Conservation (phyloP, 2,329 filamentous ascomycete species). For the Aurifilum marmelostoma region DNA sequence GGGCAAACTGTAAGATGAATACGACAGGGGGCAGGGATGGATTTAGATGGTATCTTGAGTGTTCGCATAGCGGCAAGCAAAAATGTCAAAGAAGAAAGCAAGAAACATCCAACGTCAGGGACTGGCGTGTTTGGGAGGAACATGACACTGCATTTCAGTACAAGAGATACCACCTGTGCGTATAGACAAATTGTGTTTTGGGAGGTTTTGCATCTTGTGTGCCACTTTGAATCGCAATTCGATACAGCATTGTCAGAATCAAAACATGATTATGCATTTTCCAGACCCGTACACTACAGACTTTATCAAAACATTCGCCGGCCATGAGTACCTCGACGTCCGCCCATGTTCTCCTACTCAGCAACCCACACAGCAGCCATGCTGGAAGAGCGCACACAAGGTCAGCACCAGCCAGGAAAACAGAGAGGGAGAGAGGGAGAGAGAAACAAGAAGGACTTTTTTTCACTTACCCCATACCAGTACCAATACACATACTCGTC, state of each 20-base stretch:
- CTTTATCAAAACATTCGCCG: slow-evolving; percentile 4
- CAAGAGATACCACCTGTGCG: not conserved
- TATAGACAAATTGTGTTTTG: not conserved
- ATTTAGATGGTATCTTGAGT: not conserved
- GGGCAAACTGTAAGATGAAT: slow-evolving; percentile 17
- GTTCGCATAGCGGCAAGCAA: not conserved
- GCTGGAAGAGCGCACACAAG: slow-evolving; percentile 4
- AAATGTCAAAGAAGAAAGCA: not conserved
- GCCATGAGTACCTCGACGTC: not conserved
- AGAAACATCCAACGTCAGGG: not conserved
- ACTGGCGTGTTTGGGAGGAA: not conserved
- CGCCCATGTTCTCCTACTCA: slow-evolving; percentile 61
- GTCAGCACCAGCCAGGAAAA: not conserved
- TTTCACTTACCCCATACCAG: slow-evolving; percentile 74
- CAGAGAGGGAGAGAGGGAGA: not conserved
- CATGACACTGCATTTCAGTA: not conserved
- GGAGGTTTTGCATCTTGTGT: not conserved
- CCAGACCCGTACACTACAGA: not conserved
- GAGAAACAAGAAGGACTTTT: slow-evolving; percentile 6
- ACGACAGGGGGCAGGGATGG: not conserved
- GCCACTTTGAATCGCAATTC: not conserved
- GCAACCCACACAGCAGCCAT: slow-evolving; percentile 97
- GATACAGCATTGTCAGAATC: not conserved
- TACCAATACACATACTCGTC: slow-evolving; percentile 95
- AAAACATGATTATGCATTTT: slow-evolving; percentile 12